Conservation (phyloP, 2,329 filamentous ascomycete genomes). For the Fusarium duplospermum region DNA sequence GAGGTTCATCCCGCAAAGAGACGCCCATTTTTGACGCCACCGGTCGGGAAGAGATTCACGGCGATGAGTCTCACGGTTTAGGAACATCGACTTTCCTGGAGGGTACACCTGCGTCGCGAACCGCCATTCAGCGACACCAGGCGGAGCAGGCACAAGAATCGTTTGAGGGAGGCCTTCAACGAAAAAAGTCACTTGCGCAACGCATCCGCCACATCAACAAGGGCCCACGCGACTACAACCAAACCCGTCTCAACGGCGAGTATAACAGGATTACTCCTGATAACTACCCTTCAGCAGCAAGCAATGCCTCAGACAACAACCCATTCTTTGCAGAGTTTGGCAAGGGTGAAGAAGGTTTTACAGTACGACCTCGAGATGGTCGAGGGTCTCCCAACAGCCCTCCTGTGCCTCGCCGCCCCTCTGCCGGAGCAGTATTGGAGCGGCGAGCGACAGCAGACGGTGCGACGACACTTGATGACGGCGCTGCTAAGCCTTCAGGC, state of each 20-base stretch:
- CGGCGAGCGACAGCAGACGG: constrained; percentile 73
- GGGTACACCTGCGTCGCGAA: constrained; percentile 86
- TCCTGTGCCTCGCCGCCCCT: constrained; percentile 54
- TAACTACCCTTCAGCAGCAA: constrained; percentile 48
- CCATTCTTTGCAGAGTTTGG: constrained; percentile 87
- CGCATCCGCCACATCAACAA: constrained; percentile 88
- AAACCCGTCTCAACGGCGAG: constrained; percentile 65
- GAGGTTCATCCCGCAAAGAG: constrained; percentile 48
- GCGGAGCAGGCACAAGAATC: constrained; percentile 74
- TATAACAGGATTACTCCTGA: constrained; percentile 58
- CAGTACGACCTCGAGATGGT: constrained; percentile 55
- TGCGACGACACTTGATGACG: constrained; percentile 52
- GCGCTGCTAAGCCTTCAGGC: constrained; percentile 64
- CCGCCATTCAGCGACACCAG: constrained; percentile 80
- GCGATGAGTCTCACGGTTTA: constrained; percentile 83
- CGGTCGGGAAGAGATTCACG: constrained; percentile 77
- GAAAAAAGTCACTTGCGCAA: constrained; percentile 96
- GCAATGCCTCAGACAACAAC: constrained; percentile 62
- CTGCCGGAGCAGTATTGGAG: constrained; percentile 63
- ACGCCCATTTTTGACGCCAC: constrained; percentile 75
- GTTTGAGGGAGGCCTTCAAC: constrained; percentile 71
- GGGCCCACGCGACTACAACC: constrained; percentile 69
- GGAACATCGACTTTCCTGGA: constrained; percentile 97
- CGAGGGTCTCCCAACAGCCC: constrained; percentile 68
- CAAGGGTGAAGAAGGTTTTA: constrained; percentile 65